These are phyloP conservation scores for Globisporangium barbulae DNA, from an alignment of 352 stramenopile genomes.

Conservation along the genomic window DNA sequence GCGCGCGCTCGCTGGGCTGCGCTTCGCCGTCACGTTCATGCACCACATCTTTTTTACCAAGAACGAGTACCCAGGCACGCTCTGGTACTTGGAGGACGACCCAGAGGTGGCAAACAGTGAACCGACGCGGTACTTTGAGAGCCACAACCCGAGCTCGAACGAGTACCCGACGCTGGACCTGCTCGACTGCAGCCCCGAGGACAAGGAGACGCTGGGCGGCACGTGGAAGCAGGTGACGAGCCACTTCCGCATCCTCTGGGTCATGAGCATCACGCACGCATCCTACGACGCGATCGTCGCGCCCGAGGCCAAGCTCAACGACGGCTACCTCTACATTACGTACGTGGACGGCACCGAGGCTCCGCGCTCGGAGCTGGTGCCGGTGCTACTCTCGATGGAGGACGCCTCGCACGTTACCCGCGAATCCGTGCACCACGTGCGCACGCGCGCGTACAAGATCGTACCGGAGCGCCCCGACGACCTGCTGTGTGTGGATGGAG, in stretches of 20 bases:
- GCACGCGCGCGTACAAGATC: constrained; percentile 61
- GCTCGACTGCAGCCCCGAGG: constrained; percentile 22
- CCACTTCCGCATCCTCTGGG: constrained; percentile 59
- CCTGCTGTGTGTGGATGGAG: constrained; percentile 59
- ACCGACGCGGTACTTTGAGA: constrained; percentile 36
- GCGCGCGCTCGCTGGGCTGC: constrained; percentile 50
- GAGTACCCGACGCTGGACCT: constrained; percentile 41
- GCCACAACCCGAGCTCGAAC: constrained; percentile 26
- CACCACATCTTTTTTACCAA: constrained; percentile 53
- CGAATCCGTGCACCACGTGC: constrained; percentile 36
- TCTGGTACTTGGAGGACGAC: constrained; percentile 62
- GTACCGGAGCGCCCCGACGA: constrained; percentile 33
- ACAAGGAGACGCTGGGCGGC: constrained; percentile 10
- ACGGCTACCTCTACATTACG: constrained; percentile 65
- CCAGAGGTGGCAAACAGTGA: constrained; percentile 4
- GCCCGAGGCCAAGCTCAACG: constrained; percentile 43
- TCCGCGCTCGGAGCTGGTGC: constrained; percentile 33
- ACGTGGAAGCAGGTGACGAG: constrained; percentile 50
- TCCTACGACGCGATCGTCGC: constrained; percentile 46
- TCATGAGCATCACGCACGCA: constrained; percentile 61
- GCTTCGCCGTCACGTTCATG: constrained; percentile 63
- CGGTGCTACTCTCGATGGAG: constrained; percentile 51
- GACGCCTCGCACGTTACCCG: constrained; percentile 43
- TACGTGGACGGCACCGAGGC: constrained; percentile 35
- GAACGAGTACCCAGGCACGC: constrained; percentile 50